phyloP scores from a whole-genome alignment of 2,329 filamentous ascomycete genomes.

The Paecilomyces formosus region DNA sequence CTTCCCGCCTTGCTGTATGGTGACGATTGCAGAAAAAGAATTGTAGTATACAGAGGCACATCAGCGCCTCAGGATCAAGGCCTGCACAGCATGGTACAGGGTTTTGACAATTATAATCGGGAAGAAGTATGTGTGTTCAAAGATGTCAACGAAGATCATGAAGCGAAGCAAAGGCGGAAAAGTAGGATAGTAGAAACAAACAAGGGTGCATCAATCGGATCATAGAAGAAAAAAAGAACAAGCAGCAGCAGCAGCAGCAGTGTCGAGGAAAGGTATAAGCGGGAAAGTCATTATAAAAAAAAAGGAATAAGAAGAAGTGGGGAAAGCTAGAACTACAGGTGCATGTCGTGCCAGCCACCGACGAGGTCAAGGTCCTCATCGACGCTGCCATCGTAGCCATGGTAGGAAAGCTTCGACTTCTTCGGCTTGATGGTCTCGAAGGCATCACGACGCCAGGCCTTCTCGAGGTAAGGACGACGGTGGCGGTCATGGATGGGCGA shows the following conservation, averaged over 20 bases:
- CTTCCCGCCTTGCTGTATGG: not conserved
- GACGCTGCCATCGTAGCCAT: slow-evolving; percentile 44
- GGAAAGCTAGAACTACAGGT: slow-evolving; percentile 44
- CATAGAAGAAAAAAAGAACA: not conserved
- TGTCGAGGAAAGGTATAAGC: slow-evolving; percentile 1
- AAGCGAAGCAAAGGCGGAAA: not conserved
- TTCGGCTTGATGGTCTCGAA: slow-evolving; percentile 21
- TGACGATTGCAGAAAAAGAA: not conserved
- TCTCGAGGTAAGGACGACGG: slow-evolving; percentile 34
- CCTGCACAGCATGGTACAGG: not conserved
- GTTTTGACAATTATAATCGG: not conserved
- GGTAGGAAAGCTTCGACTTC: slow-evolving; percentile 23
- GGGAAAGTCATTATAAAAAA: slow-evolving; percentile 2
- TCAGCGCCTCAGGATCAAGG: not conserved
- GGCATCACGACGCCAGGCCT: slow-evolving; percentile 40
- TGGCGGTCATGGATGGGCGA: slow-evolving; percentile 21
- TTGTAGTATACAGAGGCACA: slow-evolving; percentile 1
- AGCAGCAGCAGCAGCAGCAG: slow-evolving; percentile 2
- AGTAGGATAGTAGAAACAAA: not conserved
- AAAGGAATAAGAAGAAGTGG: slow-evolving; percentile 7
- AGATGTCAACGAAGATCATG: not conserved
- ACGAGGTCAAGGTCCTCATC: slow-evolving; percentile 85
- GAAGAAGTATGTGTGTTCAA: not conserved
- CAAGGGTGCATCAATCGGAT: not conserved
- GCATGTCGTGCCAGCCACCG: slow-evolving; percentile 75